phyloP scores from a whole-genome alignment of 2,329 filamentous ascomycete genomes.

The Colletotrichum tofieldiae region DNA sequence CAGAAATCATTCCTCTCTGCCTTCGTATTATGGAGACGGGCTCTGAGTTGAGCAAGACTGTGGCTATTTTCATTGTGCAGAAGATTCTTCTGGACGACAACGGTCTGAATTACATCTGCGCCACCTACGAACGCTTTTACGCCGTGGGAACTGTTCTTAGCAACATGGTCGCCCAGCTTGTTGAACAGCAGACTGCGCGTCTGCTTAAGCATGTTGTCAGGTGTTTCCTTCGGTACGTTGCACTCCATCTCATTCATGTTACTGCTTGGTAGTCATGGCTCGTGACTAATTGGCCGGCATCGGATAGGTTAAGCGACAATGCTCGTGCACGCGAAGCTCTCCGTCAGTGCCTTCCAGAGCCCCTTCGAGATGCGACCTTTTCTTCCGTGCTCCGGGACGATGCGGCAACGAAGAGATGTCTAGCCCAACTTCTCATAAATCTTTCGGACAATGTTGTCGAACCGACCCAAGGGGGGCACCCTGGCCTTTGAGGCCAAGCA shows the following conservation, averaged over 20 bases:
- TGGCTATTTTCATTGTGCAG: conserved; percentile 99
- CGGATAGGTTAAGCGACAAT: conserved; percentile 89
- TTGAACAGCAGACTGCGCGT: conserved; percentile 96
- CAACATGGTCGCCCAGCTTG: conserved; percentile 98
- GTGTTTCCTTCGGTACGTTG: conserved; percentile 91
- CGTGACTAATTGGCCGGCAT: conserved; percentile 1
- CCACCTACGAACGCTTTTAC: conserved; percentile 98
- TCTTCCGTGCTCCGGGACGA: conserved; percentile 96
- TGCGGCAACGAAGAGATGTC: conserved; percentile 95
- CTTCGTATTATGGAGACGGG: conserved; percentile 99
- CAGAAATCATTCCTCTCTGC: conserved; percentile 97
- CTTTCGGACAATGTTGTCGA: conserved; percentile 88
- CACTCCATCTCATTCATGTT: neutral
- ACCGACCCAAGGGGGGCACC: conserved; percentile 47
- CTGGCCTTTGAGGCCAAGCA: conserved; percentile 46
- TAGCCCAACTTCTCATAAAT: conserved; percentile 97
- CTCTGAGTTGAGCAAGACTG: conserved; percentile 97
- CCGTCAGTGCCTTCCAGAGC: conserved; percentile 95
- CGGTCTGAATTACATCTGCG: conserved; percentile 97
- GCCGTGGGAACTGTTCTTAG: conserved; percentile 97
- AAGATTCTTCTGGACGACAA: conserved; percentile 98
- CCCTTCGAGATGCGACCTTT: conserved; percentile 98
- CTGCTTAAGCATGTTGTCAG: conserved; percentile 97
- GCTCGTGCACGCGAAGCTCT: conserved; percentile 95
- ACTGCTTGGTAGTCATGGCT: neutral